Conservation (phyloP, 805 yeast genomes). For the Lachancea fermentati region DNA sequence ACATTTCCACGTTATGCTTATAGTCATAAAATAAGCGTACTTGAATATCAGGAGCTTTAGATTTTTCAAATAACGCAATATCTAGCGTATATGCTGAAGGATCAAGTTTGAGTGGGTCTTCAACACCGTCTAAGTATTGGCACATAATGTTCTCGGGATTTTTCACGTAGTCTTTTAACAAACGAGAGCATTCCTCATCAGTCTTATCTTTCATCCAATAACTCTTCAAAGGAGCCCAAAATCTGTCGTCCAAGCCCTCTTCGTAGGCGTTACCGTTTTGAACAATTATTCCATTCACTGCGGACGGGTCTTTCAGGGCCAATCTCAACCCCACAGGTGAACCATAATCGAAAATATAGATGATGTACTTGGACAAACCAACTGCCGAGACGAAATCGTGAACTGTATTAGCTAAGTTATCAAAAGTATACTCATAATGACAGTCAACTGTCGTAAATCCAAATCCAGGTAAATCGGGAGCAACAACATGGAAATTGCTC, state of each 20-base stretch:
- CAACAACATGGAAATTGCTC: conserved; percentile 35
- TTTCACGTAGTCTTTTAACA: conserved; percentile 16
- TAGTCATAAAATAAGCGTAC: conserved; percentile 35
- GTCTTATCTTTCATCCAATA: conserved; percentile 30
- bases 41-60: conserved; percentile 31
- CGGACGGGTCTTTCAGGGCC: conserved; percentile 31
- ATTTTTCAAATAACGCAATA: conserved; percentile 21
- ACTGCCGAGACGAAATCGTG: conserved; percentile 29
- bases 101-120: conserved; percentile 23
- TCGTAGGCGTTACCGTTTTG: conserved; percentile 44
- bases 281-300: conserved; percentile 31
- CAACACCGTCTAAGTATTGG: conserved; percentile 34
- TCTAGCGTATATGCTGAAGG: conserved; percentile 34
- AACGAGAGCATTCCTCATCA: conserved; percentile 11
- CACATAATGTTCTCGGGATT: conserved; percentile 18
- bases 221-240: conserved; percentile 35
- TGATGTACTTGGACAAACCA: conserved; percentile 25
- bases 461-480: conserved; percentile 43
- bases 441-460: conserved; percentile 35
- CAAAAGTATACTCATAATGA: conserved; percentile 31
- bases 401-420: conserved; percentile 29
- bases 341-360: conserved; percentile 42
- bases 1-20: conserved; percentile 31
- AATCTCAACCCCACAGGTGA: conserved; percentile 39
- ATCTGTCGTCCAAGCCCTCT: conserved; percentile 36